Base-by-base conservation (phyloP, 2,329 filamentous ascomycete species). In the Phaeosphaeriaceae sp. region DNA sequence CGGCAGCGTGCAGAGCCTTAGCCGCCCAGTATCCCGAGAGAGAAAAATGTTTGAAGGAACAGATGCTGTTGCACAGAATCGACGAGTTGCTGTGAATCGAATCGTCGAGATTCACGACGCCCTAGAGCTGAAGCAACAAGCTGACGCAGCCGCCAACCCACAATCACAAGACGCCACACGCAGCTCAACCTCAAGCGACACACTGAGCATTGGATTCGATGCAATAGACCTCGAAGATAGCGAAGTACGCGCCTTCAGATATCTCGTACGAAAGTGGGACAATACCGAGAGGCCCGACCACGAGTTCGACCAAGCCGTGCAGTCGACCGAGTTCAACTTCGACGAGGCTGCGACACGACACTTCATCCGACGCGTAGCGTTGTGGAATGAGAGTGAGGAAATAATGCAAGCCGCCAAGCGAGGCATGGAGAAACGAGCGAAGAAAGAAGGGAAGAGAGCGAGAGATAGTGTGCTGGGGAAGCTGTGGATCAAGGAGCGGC, bases 211-310 rank as follows among this genome's bases (percentile, higher is more conserved):
- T 44, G 63, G 67, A 9, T 60, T 65, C 36, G 48, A 55, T 46
- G 53, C 56, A 27, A 31, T 65, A 17, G 53, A 57, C 11, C 46
- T 70, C 1, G 54, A 62, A 10, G 56, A 68, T 24, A 62, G 60
- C 47, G 68, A 71, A 58, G 56, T 70, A 3, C 67, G 67, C 42
- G 53, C 66, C 2, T 71, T 70, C 45, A 56, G 50, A 24, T 68
- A 71, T 51, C 51, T 71, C 1, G 58, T 67, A 2, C 57, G 66
- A 21, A 56, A 54, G n/a, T 70, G 67, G 67, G 67, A 70, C 5
- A 58, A 52, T 7, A 21, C 24, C 20, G 52, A 53, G 27, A 31
- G 50, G 13, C 48, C 62, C 6, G 68, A 71, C 42, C 47, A 58
- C 1, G 62, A 68, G 1, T 65, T 70, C 19, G 67, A 69, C 19